Conservation (phyloP, 495 filamentous ascomycete genomes). For the Margaritispora aquatica region DNA sequence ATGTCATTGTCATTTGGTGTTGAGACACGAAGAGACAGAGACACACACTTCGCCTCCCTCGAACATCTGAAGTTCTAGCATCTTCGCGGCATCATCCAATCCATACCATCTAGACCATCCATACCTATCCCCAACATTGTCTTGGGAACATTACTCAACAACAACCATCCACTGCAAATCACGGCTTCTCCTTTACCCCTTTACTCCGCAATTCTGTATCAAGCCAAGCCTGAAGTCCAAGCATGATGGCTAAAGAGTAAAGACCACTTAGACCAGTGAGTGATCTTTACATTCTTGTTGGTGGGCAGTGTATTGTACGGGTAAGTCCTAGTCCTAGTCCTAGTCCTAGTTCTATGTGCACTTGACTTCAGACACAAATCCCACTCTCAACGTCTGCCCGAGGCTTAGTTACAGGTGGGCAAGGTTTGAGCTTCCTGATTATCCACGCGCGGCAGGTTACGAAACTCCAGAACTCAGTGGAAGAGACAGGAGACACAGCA, state of each 20-base stretch:
- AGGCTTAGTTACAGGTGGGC: neutral
- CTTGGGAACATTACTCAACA: no score
- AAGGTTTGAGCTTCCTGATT: neutral
- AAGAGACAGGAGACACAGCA: neutral
- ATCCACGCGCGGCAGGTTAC: neutral
- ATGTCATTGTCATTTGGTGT: no score
- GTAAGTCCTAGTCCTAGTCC: no score
- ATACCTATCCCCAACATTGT: neutral
- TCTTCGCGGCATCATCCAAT: no score
- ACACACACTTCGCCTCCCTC: neutral
- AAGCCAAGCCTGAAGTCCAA: neutral
- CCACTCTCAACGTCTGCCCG: neutral
- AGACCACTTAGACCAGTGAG: no score
- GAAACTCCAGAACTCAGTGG: neutral
- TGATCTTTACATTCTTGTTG: neutral
- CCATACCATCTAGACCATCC: no score
- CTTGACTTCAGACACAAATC: no score
- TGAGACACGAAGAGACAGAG: no score
- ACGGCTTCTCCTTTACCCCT: neutral
- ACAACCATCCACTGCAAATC: neutral
- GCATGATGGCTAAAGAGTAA: neutral
- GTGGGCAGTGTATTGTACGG: neutral
- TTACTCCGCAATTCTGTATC: neutral
- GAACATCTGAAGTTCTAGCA: no score
- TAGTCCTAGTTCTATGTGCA: no score